Conservation (phyloP, 257 asterid genomes). For the Solanum gracilifrons region DNA sequence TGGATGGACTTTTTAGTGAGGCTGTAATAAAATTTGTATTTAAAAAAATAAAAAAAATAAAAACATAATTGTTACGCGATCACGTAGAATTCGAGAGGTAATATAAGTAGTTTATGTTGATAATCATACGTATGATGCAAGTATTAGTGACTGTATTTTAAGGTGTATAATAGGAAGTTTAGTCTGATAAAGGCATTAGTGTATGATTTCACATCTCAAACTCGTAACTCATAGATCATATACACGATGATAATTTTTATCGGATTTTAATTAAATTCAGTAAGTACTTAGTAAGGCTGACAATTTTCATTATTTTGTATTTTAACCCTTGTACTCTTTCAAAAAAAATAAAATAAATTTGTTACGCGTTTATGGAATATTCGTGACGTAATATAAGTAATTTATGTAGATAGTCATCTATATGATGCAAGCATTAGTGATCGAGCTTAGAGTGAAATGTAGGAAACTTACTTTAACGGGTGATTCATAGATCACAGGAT, state of each 20-base stretch:
- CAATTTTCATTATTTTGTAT: not conserved
- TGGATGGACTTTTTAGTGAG: slow-evolving; percentile 33
- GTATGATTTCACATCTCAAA: not conserved
- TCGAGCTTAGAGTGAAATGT: too few species aligned
- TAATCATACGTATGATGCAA: fast-evolving
- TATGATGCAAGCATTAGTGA: not conserved
- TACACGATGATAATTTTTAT: not conserved
- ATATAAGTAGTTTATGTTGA: not conserved
- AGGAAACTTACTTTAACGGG: not conserved
- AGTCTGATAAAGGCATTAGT: not conserved
- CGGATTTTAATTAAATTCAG: too few species aligned
- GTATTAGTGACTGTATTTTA: not conserved
- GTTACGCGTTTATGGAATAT: fast-evolving
- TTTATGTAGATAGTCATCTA: too few species aligned
- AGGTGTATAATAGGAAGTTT: not conserved
- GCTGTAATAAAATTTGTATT: not conserved
- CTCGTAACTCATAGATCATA: not conserved
- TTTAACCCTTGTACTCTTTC: not conserved
- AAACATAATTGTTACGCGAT: not conserved
- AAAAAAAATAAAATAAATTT: too few species aligned
- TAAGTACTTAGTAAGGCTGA: not conserved
- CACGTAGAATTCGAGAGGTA: not conserved
- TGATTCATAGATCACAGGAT: fast-evolving
- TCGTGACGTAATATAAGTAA: too few species aligned
- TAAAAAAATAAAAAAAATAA: not conserved